Percentiles rank a stretch among this genome's conserved stretches.
phyloP scores from a whole-genome alignment of 192 early-diverging fungal genomes.

The Gonapodya prolifera region DNA sequence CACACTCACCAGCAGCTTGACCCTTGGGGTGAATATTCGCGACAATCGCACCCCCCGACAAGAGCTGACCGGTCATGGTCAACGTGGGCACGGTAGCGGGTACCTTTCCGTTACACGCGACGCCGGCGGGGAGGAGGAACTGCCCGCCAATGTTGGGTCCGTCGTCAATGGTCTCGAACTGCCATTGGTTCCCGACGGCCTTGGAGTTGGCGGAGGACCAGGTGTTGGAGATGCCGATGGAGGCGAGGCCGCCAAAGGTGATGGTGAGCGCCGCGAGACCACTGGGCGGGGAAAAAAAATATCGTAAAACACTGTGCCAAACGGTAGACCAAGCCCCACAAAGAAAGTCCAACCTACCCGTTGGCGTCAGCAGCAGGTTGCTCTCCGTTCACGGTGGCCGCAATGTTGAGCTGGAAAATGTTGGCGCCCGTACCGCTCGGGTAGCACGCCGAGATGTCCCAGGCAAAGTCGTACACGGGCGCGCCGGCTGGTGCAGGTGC shows the following conservation, averaged over 20 bases:
- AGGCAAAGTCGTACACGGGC: not conserved
- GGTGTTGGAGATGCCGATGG: not conserved
- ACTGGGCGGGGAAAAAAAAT: not conserved
- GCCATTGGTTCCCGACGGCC: not conserved
- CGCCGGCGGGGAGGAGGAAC: not conserved
- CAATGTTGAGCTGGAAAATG: not conserved
- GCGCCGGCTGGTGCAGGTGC: not conserved
- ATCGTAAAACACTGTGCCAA: not conserved
- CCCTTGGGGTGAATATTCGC: not conserved
- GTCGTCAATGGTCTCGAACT: not conserved
- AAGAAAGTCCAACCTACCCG: not conserved
- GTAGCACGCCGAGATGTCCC: not conserved
- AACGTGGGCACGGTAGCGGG: not conserved
- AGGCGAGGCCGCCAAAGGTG: not conserved
- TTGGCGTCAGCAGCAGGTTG: not conserved
- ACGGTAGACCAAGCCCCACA: not conserved
- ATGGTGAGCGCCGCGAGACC: not conserved
- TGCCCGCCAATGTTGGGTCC: not conserved
- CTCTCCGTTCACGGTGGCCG: not conserved
- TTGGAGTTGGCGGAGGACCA: not conserved
- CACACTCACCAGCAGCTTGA: not conserved
- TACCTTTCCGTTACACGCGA: not conserved
- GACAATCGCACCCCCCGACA: not conserved
- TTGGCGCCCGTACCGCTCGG: not conserved
- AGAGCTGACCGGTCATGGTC: not conserved